Evolutionary conservation across 2,329 filamentous ascomycete species (phyloP), one percentile per base, ranked within the genome.

Genomic region (Erysiphe pulchra): DNA sequence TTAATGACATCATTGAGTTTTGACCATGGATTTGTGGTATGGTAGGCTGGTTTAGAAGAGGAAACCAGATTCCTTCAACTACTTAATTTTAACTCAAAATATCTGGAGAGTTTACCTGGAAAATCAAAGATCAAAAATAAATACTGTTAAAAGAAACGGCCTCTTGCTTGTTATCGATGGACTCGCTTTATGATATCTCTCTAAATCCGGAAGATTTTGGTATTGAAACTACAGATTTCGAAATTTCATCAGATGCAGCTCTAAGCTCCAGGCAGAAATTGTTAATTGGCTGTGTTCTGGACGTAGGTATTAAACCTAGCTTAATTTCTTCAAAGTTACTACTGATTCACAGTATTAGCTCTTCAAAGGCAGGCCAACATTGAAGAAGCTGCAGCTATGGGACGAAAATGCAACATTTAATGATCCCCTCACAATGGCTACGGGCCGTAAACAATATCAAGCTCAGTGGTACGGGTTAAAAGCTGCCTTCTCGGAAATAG

Each of bases 331-430:
- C 9, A 12, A 7, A n/a, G 6, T 14, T 39, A 10, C 33, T 24
- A 30, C 36, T 41, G 14, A 40, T 33, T 10, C 4, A 31, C 17
- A 8, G 2, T 14, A 4, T 14, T 40, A 67, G 64, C 66, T 77
- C 42, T 77, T 77, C 55, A 68, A 70, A 32, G 73, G 73, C 41
- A 64, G 67, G 16, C 71, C 73, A 0, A 70, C 70, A 1, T 63
- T 75, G 2, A 64, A 65, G 37, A 75, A 77, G 55, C 64, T 77
- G 41, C 60, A 63, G 13, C 63, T 78, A 20, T 78, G 73, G 74
- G 62, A 62, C 11, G 69, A 70, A 47, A 63, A 70, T 34, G 73
- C 65, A 8, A 65, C 62, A 0, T 77, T 78, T 56, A 57, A 64
- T 30, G 73, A 77, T 54, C 70, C 69, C 4, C 59, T 78, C 41